Percentiles rank a stretch among this genome's conserved stretches.
phyloP scores from a whole-genome alignment of 2,329 filamentous ascomycete genomes.

The Botrytis galanthina region DNA sequence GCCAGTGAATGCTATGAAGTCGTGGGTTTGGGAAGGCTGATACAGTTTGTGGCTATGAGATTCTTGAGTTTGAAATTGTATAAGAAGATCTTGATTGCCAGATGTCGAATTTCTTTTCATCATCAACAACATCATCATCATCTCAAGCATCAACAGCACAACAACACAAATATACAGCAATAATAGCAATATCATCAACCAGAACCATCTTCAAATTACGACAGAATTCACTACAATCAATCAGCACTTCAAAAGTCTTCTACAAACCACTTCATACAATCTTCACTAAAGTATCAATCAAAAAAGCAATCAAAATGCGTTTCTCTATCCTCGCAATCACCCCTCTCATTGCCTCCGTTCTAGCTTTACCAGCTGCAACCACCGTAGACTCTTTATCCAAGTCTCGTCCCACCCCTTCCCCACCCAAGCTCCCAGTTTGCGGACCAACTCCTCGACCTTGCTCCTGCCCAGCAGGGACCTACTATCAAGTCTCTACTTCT shows the following conservation, averaged over 20 bases:
- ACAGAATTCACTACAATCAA: neutral
- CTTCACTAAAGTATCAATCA: neutral
- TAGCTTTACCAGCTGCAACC: neutral
- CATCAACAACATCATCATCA: constrained; percentile 4
- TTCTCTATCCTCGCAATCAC: constrained; percentile 11
- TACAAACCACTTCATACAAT: neutral
- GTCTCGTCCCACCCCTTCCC: neutral
- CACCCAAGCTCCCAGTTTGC: neutral
- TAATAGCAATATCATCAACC: neutral
- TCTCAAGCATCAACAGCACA: neutral
- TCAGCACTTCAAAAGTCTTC: neutral
- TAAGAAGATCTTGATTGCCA: constrained; percentile 1
- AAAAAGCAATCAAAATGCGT: neutral
- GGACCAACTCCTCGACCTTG: neutral
- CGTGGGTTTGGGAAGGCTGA: neutral
- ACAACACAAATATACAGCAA: neutral
- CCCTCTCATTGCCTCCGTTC: neutral
- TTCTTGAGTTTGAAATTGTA: neutral
- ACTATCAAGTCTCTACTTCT: constrained; percentile 1
- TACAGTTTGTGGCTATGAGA: neutral
- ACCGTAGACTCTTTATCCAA: neutral
- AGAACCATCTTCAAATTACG: neutral
- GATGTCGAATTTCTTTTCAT: neutral
- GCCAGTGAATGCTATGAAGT: neutral
- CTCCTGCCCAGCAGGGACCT: constrained; percentile 3